phyloP scores from a whole-genome alignment of 345 rosid species.

The Eucalyptus sideroxylon region DNA sequence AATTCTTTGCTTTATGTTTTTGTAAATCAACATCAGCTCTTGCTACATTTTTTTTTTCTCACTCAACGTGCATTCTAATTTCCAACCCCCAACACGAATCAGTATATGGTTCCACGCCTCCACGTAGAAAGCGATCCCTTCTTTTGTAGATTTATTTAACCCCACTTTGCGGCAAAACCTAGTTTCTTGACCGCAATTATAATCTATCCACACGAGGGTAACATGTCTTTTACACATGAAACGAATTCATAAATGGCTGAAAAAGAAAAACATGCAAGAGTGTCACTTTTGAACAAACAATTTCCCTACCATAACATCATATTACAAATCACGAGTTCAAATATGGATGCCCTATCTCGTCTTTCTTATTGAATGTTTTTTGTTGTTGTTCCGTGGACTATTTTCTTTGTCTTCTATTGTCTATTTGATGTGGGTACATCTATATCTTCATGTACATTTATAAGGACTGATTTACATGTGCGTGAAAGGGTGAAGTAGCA shows the following conservation, averaged over 20 bases:
- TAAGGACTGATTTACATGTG: not conserved
- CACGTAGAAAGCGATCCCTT: no score
- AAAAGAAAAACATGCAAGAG: not conserved
- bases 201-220: no score
- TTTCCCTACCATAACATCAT: not conserved
- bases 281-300: not conserved
- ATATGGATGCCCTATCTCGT: not conserved
- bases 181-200: no score
- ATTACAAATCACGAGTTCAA: not conserved
- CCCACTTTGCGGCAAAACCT: no score
- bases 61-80: no score
- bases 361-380: not conserved
- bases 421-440: not conserved
- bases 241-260: not conserved
- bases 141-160: no score
- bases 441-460: not conserved
- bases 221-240: no score
- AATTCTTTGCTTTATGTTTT: no score
- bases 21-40: no score
- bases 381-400: not conserved
- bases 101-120: no score
- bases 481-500: not conserved
- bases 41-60: no score
- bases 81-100: no score
- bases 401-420: not conserved